A percentile compares a stretch with the other conserved stretches of the same genome.
phyloP scores from a whole-genome alignment of 1,284 basidiomycete species.

The Trichosporon coremiiforme region DNA sequence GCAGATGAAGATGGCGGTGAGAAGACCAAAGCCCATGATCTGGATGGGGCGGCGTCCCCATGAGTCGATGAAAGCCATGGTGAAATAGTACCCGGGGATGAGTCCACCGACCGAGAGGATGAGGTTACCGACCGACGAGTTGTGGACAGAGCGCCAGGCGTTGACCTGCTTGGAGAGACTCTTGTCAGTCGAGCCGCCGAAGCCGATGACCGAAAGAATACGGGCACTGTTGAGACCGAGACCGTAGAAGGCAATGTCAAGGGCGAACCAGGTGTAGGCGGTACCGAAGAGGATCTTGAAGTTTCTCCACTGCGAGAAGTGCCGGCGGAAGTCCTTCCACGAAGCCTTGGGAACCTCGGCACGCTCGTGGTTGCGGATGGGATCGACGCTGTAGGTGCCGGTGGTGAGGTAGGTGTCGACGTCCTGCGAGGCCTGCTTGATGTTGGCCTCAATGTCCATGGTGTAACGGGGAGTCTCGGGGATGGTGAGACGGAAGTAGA shows the following conservation, averaged over 20 bases:
- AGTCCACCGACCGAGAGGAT: conserved; percentile 66
- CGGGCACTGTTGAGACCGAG: conserved; percentile 77
- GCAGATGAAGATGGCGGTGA: conserved; percentile 55
- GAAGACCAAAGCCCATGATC: conserved; percentile 72
- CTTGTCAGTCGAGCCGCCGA: conserved; percentile 52
- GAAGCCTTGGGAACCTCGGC: conserved; percentile 68
- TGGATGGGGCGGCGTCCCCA: conserved; percentile 59
- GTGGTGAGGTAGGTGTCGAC: conserved; percentile 65
- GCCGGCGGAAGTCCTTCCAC: conserved; percentile 64
- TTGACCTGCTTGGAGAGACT: conserved; percentile 48
- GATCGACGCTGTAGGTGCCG: conserved; percentile 61
- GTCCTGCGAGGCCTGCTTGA: conserved; percentile 69
- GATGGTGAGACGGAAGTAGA: conserved; percentile 60
- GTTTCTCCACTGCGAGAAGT: conserved; percentile 60
- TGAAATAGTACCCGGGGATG: conserved; percentile 58
- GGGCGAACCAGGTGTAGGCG: conserved; percentile 68
- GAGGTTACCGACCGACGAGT: conserved; percentile 60
- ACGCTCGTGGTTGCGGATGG: conserved; percentile 63
- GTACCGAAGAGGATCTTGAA: conserved; percentile 59
- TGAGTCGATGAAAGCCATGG: conserved; percentile 53
- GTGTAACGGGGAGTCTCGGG: conserved; percentile 73
- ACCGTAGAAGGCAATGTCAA: conserved; percentile 76
- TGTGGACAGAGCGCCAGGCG: conserved; percentile 45
- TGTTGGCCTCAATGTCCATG: conserved; percentile 84
- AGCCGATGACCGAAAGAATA: conserved; percentile 62